Evolutionary conservation across 2,329 filamentous ascomycete species (phyloP).

Genomic region (Hymenoscyphus salicellus): DNA sequence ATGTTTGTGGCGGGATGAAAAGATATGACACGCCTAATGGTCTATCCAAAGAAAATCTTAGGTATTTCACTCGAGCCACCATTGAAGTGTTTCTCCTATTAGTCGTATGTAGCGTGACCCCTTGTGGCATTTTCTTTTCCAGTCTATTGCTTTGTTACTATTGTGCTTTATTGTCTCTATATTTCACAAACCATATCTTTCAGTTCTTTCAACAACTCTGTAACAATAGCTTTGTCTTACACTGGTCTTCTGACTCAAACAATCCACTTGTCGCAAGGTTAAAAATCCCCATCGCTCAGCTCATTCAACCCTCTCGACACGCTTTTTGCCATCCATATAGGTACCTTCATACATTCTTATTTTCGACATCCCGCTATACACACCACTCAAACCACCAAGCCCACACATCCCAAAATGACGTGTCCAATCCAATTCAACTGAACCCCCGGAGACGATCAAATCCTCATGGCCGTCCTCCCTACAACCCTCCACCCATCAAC

Average conservation of each 20-base stretch:
- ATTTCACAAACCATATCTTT: no score
- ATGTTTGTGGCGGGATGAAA: slow-evolving; percentile 1
- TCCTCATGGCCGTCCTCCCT: not conserved
- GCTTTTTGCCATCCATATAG: no score
- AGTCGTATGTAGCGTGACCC: no score
- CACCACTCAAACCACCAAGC: not conserved
- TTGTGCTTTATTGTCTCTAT: no score
- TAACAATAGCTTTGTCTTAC: not conserved
- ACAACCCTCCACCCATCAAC: not conserved
- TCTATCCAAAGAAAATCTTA: no score
- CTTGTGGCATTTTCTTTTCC: no score
- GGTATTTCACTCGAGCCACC: no score
- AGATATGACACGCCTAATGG: no score
- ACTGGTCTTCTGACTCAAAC: not conserved
- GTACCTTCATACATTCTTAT: no score
- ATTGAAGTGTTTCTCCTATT: no score
- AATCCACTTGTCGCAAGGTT: not conserved
- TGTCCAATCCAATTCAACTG: not conserved
- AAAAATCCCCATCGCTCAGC: not conserved
- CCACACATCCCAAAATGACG: not conserved
- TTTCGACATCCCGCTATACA: not conserved
- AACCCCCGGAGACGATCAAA: not conserved
- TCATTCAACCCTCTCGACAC: not conserved
- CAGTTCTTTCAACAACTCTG: not conserved
- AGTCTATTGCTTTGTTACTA: no score